Conservation (phyloP, 2,329 filamentous ascomycete genomes). For the Aspergillus japonicus region DNA sequence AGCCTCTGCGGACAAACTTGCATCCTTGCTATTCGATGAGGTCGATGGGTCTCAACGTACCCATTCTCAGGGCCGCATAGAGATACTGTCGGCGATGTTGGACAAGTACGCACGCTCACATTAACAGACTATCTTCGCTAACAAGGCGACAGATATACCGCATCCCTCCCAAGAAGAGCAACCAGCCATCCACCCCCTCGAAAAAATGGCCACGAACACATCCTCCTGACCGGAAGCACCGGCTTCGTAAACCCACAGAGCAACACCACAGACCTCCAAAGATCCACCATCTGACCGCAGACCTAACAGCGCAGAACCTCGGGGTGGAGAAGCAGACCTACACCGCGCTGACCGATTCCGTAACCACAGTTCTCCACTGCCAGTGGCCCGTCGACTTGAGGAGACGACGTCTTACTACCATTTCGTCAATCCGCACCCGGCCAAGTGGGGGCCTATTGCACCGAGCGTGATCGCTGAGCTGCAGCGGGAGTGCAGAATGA, state of each 20-base stretch:
- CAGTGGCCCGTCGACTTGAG: slow-evolving; percentile 14
- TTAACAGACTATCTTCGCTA: too few species aligned
- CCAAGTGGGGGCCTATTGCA: too few species aligned
- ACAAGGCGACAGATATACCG: too few species aligned
- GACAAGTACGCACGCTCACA: too few species aligned
- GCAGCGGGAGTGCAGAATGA: too few species aligned
- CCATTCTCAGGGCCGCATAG: too few species aligned
- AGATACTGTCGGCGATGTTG: too few species aligned
- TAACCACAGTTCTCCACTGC: slow-evolving; percentile 12
- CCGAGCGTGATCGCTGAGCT: too few species aligned
- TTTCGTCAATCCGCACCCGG: not conserved
- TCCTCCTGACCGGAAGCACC: slow-evolving; percentile 14
- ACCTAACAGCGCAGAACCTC: slow-evolving; percentile 5
- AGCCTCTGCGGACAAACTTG: too few species aligned
- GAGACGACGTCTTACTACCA: slow-evolving; percentile 4
- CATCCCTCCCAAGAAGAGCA: too few species aligned
- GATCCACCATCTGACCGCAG: not conserved
- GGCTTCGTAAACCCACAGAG: slow-evolving; percentile 3
- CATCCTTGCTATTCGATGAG: too few species aligned
- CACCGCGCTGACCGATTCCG: not conserved
- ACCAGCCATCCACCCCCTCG: not conserved
- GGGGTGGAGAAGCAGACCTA: not conserved
- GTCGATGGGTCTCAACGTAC: too few species aligned
- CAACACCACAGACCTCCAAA: not conserved
- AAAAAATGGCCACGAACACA: not conserved